Percentiles rank a stretch among this genome's conserved stretches.
Conservation (phyloP, 176 grass and related monocot genomes). For the Sorghum bicolor region DNA sequence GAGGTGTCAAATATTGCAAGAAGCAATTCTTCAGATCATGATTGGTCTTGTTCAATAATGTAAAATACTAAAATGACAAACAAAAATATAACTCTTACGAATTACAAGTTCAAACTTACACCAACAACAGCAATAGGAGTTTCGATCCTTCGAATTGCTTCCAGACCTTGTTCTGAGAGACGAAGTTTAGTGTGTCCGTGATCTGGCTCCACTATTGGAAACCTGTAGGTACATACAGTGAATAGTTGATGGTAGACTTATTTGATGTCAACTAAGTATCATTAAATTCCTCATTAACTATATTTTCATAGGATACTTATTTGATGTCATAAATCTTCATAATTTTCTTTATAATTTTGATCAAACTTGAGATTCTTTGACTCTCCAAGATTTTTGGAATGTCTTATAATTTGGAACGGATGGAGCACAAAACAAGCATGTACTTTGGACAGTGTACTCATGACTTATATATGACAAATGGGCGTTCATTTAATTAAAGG, state of each 20-base stretch:
- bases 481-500: neutral
- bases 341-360: too few species aligned
- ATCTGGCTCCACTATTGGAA: conserved; percentile 98
- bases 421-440: neutral
- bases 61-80: neutral
- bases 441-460: neutral
- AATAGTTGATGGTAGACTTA: neutral
- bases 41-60: neutral
- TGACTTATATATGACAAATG: neutral
- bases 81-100: neutral
- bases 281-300: too few species aligned
- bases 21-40: neutral
- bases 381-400: too few species aligned
- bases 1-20: neutral
- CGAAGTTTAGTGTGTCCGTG: conserved; percentile 83
- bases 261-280: too few species aligned
- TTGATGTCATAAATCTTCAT: too few species aligned
- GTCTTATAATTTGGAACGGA: too few species aligned
- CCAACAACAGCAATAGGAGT: conserved; percentile 83
- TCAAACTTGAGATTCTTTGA: too few species aligned
- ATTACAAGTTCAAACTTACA: conserved; percentile 49
- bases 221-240: conserved; percentile 40
- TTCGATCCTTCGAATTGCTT: conserved; percentile 83
- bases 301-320: too few species aligned
- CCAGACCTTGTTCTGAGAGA: conserved; percentile 78